Evolutionary conservation across 352 stramenopile genomes (phyloP).

Genomic region (Pythium sp.): DNA sequence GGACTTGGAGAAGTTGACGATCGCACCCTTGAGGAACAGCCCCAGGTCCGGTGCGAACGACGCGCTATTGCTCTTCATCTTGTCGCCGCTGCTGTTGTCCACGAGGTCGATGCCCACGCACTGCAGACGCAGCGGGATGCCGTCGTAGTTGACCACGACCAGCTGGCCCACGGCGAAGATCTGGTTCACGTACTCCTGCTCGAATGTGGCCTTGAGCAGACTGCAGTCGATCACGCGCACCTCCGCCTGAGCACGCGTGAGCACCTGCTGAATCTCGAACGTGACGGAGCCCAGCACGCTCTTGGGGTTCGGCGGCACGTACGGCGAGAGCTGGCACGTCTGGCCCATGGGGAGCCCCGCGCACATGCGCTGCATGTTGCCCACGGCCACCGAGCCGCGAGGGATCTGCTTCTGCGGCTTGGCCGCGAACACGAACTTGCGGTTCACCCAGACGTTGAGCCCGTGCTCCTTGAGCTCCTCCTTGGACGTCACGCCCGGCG

Average conservation of each 20-base stretch:
- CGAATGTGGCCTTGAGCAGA: constrained; percentile 64
- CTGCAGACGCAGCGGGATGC: constrained; percentile 65
- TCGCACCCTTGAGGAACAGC: constrained; percentile 56
- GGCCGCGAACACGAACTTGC: constrained; percentile 78
- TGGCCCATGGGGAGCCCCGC: constrained; percentile 64
- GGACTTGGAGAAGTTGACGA: constrained; percentile 77
- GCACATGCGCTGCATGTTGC: constrained; percentile 79
- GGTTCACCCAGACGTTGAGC: constrained; percentile 81
- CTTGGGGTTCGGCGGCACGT: constrained; percentile 45
- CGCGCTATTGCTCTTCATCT: constrained; percentile 11
- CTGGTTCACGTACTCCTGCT: constrained; percentile 70
- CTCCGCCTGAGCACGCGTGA: constrained; percentile 63
- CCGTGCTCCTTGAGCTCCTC: constrained; percentile 70
- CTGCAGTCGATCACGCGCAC: constrained; percentile 71
- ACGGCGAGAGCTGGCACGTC: constrained; percentile 58
- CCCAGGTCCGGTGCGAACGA: constrained; percentile 44
- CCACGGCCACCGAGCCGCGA: constrained; percentile 57
- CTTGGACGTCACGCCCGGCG: constrained; percentile 56
- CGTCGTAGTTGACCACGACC: constrained; percentile 60
- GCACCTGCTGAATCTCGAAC: constrained; percentile 79
- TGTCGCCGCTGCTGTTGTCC: constrained; percentile 31
- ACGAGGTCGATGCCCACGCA: constrained; percentile 56
- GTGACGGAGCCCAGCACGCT: constrained; percentile 65
- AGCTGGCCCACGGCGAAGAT: constrained; percentile 74
- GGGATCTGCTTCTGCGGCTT: constrained; percentile 72